Evolutionary conservation across 1,139 yeast species (phyloP), one percentile per base, ranked within the genome.

Genomic region (Schizosaccharomyces versatilis): DNA sequence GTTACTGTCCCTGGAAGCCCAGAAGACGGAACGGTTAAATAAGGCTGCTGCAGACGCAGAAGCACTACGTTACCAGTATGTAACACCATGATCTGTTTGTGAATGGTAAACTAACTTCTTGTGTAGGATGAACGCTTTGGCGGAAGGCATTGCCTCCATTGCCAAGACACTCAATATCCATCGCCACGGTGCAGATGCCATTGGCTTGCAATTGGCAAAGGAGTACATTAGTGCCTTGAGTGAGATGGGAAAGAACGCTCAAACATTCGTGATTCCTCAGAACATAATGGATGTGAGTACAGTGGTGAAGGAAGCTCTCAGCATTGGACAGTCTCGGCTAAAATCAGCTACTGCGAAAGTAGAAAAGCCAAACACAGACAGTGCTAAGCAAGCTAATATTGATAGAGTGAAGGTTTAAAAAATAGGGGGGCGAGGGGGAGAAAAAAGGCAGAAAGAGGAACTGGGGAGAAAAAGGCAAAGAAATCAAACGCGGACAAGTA

Each of bases 181-280:
- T 19, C 80, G 83, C 7, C 82, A 81, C 58, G 90, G 93, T 52
- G 70, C 70, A 57, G 81, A 81, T 54, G 94, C 94, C 3, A 85
- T 84, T 47, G 71, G 80, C 40, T 73, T 84, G 60, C 86, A 80
- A 66, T 80, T 84, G 53, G 94, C 94, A 19, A 90, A 82, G 65
- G 83, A 81, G 63, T 84, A 84, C 65, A 84, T 84, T 58, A 82
- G 79, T 57, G 84, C 88, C 53, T 84, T 84, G 65, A 83, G 84
- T 54, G 79, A 83, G 61, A 72, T 84, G 65, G 94, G 94, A 51
- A 83, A 84, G 71, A 88, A 82, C 66, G 71, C 82, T 51, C 84
- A 82, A 64, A 81, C 93, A 1, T 75, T 84, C 39, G 80, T 84
- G 51, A 73, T 84, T 49, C 94, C 94, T 14, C 76, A 85, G 12